phyloP scores from a whole-genome alignment of 106 monocot genomes.

The Dendrobium officinale region DNA sequence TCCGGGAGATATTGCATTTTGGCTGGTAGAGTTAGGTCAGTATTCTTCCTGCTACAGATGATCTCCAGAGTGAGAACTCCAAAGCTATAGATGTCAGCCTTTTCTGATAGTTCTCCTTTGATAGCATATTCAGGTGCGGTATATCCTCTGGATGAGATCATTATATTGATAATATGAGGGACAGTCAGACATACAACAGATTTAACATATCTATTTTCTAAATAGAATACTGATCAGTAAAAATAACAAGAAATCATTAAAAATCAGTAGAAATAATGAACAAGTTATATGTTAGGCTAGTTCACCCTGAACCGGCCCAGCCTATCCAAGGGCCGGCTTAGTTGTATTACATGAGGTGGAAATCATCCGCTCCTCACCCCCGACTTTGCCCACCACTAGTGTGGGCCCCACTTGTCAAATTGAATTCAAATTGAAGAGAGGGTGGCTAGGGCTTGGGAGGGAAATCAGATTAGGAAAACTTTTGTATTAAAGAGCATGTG shows the following conservation, averaged over 20 bases:
- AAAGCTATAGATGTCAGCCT: constrained; percentile 62
- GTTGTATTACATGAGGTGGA: too few species aligned
- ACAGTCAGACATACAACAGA: background rate
- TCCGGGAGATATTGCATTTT: constrained; percentile 65
- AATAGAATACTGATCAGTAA: background rate
- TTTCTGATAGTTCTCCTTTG: constrained; percentile 52
- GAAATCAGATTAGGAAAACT: too few species aligned
- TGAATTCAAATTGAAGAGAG: too few species aligned
- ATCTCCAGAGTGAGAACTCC: constrained; percentile 55
- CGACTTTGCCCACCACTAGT: too few species aligned
- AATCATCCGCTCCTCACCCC: too few species aligned
- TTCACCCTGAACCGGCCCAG: too few species aligned
- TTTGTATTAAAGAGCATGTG: too few species aligned
- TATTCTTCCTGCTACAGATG: constrained; percentile 42
- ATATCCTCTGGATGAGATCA: constrained; percentile 27
- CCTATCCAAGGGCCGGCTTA: too few species aligned
- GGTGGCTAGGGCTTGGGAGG: too few species aligned
- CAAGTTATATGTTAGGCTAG: too few species aligned
- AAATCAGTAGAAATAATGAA: too few species aligned
- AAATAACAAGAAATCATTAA: background rate
- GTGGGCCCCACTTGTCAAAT: too few species aligned
- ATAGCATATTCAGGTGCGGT: constrained; percentile 63
- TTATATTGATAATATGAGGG: background rate
- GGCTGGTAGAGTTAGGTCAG: constrained; percentile 31
- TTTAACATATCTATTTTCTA: background rate